phyloP scores from a whole-genome alignment of 2,329 filamentous ascomycete genomes.

The Clathrospora elynae region DNA sequence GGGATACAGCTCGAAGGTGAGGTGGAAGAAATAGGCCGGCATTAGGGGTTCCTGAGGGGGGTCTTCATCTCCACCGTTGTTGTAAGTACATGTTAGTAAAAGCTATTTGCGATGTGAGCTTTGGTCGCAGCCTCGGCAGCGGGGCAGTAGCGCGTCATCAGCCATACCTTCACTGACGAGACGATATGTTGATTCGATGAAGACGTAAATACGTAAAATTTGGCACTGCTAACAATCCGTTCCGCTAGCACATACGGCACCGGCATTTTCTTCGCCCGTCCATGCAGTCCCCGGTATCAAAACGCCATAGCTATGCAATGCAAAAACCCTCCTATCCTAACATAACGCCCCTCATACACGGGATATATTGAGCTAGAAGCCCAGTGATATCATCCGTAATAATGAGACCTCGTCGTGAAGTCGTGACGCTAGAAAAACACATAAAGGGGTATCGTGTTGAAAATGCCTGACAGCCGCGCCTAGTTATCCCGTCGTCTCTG shows the following conservation, averaged over 20 bases:
- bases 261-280: too few relatives aligned
- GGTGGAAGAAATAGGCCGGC: slow-evolving; percentile 68
- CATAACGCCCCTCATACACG: slow-evolving; percentile 20
- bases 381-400: slow-evolving; percentile 9
- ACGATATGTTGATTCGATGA: neutral
- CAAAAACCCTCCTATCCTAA: slow-evolving; percentile 12
- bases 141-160: slow-evolving; percentile 17
- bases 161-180: neutral
- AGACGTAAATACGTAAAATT: too few relatives aligned
- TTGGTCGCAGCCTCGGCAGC: slow-evolving; percentile 8
- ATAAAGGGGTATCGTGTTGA: slow-evolving; percentile 42
- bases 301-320: slow-evolving; percentile 39
- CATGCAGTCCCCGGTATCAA: slow-evolving; percentile 12
- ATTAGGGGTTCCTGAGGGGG: slow-evolving; percentile 46
- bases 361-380: slow-evolving; percentile 9
- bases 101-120: slow-evolving; percentile 12
- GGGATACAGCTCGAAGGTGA: slow-evolving; percentile 64
- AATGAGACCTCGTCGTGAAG: slow-evolving; percentile 19
- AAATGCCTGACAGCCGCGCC: slow-evolving; percentile 31
- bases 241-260: too few relatives aligned
- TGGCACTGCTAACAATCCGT: too few relatives aligned
- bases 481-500: too few relatives aligned
- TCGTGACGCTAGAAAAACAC: slow-evolving; percentile 20
- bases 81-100: neutral
- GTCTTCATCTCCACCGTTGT: slow-evolving; percentile 21